Conservation (phyloP, 139 green algal genomes). For the Volvox reticuliferus region DNA sequence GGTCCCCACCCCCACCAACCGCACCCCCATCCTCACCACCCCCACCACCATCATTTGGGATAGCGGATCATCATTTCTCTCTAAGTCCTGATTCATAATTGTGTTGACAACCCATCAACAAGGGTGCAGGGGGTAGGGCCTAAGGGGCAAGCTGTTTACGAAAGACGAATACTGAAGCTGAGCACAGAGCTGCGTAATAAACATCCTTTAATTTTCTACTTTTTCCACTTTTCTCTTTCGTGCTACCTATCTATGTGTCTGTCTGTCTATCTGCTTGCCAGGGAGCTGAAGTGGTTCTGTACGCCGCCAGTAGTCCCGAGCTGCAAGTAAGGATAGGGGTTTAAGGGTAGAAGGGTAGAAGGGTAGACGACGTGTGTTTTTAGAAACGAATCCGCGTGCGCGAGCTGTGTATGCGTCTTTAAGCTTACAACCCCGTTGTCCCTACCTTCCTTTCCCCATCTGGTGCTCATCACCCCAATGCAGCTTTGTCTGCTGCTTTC, state of each 20-base stretch:
- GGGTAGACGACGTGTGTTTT: neutral
- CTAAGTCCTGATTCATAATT: neutral
- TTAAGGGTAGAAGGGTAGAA: neutral
- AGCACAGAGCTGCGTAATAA: no score
- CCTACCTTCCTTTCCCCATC: neutral
- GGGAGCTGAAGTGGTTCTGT: conserved; percentile 51
- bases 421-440: neutral
- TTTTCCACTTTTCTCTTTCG: neutral
- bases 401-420: neutral
- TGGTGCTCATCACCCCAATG: neutral
- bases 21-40: neutral
- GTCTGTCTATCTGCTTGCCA: neutral
- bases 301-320: neutral
- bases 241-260: neutral
- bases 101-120: neutral
- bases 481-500: neutral
- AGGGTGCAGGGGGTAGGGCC: no score
- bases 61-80: no score
- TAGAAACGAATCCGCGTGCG: no score
- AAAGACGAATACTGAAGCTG: no score
- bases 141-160: no score
- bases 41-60: neutral
- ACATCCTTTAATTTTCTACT: no score
- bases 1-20: neutral
- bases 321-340: neutral